These are phyloP conservation scores for Gossypium australe DNA, from an alignment of 345 rosid genomes.

Conservation along the genomic window DNA sequence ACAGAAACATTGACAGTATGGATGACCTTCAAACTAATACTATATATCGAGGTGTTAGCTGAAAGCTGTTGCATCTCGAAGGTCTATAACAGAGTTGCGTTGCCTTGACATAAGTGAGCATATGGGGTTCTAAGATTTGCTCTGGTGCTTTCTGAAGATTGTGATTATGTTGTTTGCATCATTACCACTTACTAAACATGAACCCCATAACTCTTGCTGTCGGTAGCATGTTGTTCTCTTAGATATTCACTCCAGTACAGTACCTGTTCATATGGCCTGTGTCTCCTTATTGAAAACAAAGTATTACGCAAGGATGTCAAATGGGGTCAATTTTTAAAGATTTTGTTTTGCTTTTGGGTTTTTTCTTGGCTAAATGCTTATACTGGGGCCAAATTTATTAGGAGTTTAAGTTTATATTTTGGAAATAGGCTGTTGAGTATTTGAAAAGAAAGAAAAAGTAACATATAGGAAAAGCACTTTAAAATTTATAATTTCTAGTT, in stretches of 20 bases:
- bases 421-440: no score
- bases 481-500: no score
- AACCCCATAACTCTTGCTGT: not conserved
- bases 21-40: slow-evolving; percentile 84
- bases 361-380: no score
- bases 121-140: slow-evolving; percentile 6
- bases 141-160: slow-evolving; percentile 4
- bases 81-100: not conserved
- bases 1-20: slow-evolving; percentile 70
- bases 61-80: slow-evolving; percentile 17
- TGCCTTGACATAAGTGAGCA: not conserved
- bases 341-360: no score
- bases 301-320: no score
- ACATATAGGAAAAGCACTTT: no score
- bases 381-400: no score
- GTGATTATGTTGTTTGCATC: not conserved
- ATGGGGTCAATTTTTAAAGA: not conserved
- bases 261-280: not conserved
- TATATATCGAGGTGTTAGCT: slow-evolving; percentile 66
- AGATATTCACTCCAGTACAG: not conserved
- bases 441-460: no score
- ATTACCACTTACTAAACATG: not conserved
- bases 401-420: no score
- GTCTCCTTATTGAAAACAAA: not conserved
- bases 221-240: not conserved